phyloP scores from a whole-genome alignment of 257 asterid genomes.

The Solanum sitiens region DNA sequence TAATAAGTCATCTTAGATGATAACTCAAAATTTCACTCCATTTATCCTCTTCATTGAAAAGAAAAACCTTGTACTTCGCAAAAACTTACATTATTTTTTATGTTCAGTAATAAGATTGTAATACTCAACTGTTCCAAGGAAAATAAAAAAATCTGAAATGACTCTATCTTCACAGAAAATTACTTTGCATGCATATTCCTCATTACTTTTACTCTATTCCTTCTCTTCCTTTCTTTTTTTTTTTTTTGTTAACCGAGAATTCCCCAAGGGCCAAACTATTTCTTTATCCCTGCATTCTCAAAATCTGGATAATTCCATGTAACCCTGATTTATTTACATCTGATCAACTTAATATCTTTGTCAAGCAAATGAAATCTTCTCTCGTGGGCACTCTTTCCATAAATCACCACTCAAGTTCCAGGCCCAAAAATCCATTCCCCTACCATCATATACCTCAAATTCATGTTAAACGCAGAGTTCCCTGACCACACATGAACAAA shows the following conservation, averaged over 20 bases:
- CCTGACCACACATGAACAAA: neutral
- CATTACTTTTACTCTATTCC: neutral
- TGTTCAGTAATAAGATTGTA: neutral
- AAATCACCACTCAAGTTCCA: neutral
- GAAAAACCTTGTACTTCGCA: neutral
- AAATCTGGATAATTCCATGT: neutral
- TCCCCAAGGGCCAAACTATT: neutral
- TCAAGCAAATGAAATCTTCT: neutral
- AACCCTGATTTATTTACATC: neutral
- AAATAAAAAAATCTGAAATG: neutral
- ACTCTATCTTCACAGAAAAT: neutral
- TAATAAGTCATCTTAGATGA: neutral
- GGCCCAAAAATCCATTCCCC: neutral
- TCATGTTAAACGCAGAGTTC: neutral
- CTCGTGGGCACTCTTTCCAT: neutral
- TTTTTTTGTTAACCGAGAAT: neutral
- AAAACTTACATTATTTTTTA: neutral
- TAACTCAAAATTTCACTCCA: neutral
- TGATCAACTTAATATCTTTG: neutral
- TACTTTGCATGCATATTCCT: neutral
- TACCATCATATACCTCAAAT: neutral
- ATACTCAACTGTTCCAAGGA: neutral
- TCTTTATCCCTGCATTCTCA: neutral
- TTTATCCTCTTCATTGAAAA: neutral
- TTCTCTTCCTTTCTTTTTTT: neutral